phyloP scores from a whole-genome alignment of 148 eudicot genomes.

The Rhododendron williamsianum region DNA sequence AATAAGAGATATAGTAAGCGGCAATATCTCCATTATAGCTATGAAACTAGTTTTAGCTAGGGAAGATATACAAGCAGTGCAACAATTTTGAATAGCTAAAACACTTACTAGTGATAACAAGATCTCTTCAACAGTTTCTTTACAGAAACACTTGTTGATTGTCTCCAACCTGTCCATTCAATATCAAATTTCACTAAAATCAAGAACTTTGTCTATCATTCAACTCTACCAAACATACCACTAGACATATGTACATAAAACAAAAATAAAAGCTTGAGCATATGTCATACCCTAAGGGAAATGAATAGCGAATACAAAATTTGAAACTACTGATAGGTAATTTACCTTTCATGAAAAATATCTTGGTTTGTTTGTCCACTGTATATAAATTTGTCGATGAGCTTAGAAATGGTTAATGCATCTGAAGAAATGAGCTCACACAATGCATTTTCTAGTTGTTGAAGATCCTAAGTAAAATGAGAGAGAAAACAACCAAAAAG shows the following conservation, averaged over 20 bases:
- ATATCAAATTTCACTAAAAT: neutral
- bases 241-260: neutral
- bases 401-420: conserved; percentile 5
- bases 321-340: neutral
- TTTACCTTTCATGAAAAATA: conserved; percentile 14
- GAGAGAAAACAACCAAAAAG: neutral
- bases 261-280: neutral
- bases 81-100: neutral
- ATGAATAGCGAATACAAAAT: neutral
- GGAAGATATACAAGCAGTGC: neutral
- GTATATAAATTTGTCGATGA: conserved; percentile 11
- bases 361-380: conserved; percentile 2
- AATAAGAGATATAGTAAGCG: neutral
- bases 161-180: conserved; percentile 15
- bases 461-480: conserved; percentile 16
- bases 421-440: conserved; percentile 2
- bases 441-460: conserved; percentile 16
- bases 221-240: neutral
- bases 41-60: neutral
- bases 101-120: conserved; percentile 14
- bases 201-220: neutral
- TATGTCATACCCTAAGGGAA: neutral
- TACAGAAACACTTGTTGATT: conserved; percentile 21
- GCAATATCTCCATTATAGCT: neutral
- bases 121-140: conserved; percentile 25